Evolutionary conservation across 257 asterid genomes (phyloP), one percentile per base, ranked within the genome.

Genomic region (Paraleonurus japonicus): DNA sequence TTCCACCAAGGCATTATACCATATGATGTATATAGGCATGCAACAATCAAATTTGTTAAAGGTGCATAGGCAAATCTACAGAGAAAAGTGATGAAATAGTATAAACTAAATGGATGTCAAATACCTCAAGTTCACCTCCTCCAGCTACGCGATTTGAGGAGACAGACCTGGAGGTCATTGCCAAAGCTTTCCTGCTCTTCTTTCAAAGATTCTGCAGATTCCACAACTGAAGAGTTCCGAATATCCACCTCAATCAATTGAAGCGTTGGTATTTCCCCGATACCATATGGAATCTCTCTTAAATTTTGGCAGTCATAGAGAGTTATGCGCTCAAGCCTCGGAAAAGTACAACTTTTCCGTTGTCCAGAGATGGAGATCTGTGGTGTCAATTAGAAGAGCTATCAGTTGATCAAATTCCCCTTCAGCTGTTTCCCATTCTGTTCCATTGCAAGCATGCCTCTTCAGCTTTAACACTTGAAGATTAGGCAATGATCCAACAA

Each of bases 241-340:
- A 17, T 11, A 51, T 43, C 67, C 39, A 75, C 41, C 70, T 71
- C 69, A 12, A 76, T 69, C 47, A 54, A 15, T 17, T 57, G 10
- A 30, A 77, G 75, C 0, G 78, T 77, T n/a, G 73, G 41, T 15
- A 66, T 67, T 2, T 78, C 76, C 15, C 76, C 79, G 5, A 74
- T 43, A 4, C 16, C 65, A 16, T 10, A 3, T 0, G 82, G 82
- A 13, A 78, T 69, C 70, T 51, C 69, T 30, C 13, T 27, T 19
- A 77, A 68, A 2, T 1, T 16, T 0, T 3, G 0, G 65, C 81
- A 71, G 0, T 4, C 0, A 0, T 39, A 2, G 4, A 71, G 32
- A 13, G 35, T 1, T 5, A 77, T 5, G 51, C 16, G 65, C 47
- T 35, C 12, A 12, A 55, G 69, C 35, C 12, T 7, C 3, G 75